Evolutionary conservation across 768 basidiomycete species (phyloP).

Genomic region (Chiua virens): DNA sequence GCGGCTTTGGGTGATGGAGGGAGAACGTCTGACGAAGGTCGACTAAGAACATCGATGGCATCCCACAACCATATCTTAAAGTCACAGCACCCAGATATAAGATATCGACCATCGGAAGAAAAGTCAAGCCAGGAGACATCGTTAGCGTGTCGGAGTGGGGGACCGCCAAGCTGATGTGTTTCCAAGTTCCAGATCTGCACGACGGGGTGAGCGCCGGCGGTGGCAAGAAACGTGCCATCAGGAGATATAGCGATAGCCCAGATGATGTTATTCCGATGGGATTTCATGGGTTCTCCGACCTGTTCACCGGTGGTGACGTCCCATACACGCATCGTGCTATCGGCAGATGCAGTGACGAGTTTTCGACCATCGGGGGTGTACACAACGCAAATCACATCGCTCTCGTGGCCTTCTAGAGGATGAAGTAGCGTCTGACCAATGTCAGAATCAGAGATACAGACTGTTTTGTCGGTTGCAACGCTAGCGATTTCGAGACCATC

Average conservation of each 20-base stretch:
- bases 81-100: constrained; percentile 28
- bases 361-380: constrained; percentile 30
- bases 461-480: constrained; percentile 31
- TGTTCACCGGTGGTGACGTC: constrained; percentile 28
- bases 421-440: constrained; percentile 36
- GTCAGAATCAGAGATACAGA: constrained; percentile 33
- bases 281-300: constrained; percentile 29
- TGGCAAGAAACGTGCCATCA: constrained; percentile 30
- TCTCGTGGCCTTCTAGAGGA: constrained; percentile 28
- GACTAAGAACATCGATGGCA: constrained; percentile 15
- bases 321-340: constrained; percentile 32
- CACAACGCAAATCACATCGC: constrained; percentile 29
- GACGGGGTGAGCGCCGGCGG: constrained; percentile 29
- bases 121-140: constrained; percentile 34
- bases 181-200: constrained; percentile 33
- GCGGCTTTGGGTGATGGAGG: constrained; percentile 10
- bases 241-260: constrained; percentile 32
- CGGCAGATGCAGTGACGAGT: constrained; percentile 28
- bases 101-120: constrained; percentile 28
- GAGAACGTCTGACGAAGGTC: constrained; percentile 10
- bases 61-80: constrained; percentile 32
- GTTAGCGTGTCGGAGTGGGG: constrained; percentile 27
- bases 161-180: constrained; percentile 18
- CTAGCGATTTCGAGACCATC: constrained; percentile 32
- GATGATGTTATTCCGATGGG: constrained; percentile 27